phyloP scores from a whole-genome alignment of 768 basidiomycete species.

The Tulasnella sp. region DNA sequence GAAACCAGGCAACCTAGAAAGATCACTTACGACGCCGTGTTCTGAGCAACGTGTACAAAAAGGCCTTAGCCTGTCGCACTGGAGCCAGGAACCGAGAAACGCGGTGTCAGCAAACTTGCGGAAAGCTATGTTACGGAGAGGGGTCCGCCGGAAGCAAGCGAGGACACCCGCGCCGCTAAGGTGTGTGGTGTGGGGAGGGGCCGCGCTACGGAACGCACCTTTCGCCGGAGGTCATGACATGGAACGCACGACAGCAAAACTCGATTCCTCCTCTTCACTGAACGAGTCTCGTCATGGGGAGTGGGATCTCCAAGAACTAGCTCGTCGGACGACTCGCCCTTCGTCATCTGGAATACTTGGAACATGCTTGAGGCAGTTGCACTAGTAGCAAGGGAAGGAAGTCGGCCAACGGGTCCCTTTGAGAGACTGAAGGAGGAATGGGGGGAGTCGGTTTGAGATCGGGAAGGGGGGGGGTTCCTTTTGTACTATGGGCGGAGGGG shows the following conservation, averaged over 20 bases:
- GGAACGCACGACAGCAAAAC: conserved; percentile 77
- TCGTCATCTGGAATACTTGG: conserved; percentile 22
- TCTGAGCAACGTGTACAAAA: conserved; percentile 91
- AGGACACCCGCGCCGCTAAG: not conserved
- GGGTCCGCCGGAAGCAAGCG: conserved; percentile 2
- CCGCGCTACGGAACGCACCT: conserved; percentile 48
- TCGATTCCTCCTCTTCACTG: conserved; percentile 70
- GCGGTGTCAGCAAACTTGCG: conserved; percentile 25
- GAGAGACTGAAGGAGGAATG: conserved; percentile 4
- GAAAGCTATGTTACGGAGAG: not conserved
- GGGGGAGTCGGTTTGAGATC: not conserved
- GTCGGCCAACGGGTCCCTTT: not conserved
- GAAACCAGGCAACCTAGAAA: conserved; percentile 14
- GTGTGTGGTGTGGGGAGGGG: conserved; percentile 19
- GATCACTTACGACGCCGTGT: conserved; percentile 62
- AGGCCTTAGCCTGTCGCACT: conserved; percentile 90
- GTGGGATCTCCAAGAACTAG: conserved; percentile 14
- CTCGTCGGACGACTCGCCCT: conserved; percentile 22
- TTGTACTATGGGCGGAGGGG: conserved; percentile 12
- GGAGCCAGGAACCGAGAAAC: conserved; percentile 22
- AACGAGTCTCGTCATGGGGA: conserved; percentile 12
- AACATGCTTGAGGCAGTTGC: conserved; percentile 23
- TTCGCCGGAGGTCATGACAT: conserved; percentile 92
- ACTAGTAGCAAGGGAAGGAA: conserved; percentile 14
- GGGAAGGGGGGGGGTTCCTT: conserved; percentile 13